Evolutionary conservation across 257 asterid species (phyloP).

Genomic region (Ballota nigra): DNA sequence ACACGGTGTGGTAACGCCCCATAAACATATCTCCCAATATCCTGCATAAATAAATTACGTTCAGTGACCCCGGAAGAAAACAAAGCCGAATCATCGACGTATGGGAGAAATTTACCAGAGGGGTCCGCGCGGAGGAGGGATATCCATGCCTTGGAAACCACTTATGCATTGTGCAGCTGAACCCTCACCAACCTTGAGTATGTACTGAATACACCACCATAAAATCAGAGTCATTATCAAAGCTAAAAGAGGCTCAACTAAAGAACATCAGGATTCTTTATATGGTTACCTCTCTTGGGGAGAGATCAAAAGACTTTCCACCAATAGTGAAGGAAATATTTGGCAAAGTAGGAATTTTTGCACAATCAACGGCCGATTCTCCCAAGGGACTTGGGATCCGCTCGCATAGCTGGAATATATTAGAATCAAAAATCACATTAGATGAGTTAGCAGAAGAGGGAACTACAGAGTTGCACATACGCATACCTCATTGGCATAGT

Average conservation of each 20-base stretch:
- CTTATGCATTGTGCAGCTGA: conserved; percentile 83
- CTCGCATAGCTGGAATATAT: conserved; percentile 71
- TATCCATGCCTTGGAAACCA: conserved; percentile 83
- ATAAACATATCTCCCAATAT: conserved; percentile 91
- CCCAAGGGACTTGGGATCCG: conserved; percentile 95
- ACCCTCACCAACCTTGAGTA: conserved; percentile 92
- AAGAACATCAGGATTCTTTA: neutral
- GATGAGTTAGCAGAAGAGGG: neutral
- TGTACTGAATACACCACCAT: conserved; percentile 48
- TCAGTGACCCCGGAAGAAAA: no score
- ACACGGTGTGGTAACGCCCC: conserved; percentile 95
- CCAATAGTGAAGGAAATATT: conserved; percentile 83
- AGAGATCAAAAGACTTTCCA: conserved; percentile 63
- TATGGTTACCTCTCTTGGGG: conserved; percentile 68
- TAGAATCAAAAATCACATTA: neutral
- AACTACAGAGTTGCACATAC: neutral
- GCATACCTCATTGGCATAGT: conserved; percentile 74
- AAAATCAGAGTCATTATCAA: conserved; percentile 6
- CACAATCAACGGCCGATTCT: conserved; percentile 90
- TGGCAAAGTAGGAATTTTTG: conserved; percentile 67
- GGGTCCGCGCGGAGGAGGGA: conserved; percentile 99
- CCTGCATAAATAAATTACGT: conserved; percentile 40
- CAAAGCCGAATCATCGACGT: no score
- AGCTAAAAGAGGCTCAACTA: neutral
- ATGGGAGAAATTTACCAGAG: conserved; percentile 62